Evolutionary conservation across 352 stramenopile genomes (phyloP).

Genomic region (Globisporangium lucens): DNA sequence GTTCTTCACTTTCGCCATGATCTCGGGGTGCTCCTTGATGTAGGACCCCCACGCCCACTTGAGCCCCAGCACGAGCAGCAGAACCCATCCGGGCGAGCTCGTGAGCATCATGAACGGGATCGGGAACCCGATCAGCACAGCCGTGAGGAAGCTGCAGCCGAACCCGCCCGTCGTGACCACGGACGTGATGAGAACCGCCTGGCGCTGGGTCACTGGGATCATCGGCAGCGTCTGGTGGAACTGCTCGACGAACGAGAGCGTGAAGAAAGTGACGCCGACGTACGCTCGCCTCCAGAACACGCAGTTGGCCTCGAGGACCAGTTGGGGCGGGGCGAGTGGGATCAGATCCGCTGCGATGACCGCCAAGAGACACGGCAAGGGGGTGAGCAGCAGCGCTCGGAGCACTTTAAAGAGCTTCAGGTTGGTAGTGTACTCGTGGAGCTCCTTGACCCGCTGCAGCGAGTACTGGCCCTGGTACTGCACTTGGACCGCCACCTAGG

Average conservation of each 20-base stretch:
- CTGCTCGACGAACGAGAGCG: neutral
- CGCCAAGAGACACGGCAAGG: neutral
- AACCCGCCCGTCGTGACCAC: neutral
- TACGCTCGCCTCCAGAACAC: neutral
- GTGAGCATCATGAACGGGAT: conserved; percentile 1
- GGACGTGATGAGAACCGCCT: neutral
- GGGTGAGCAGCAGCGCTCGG: neutral
- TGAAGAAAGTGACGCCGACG: neutral
- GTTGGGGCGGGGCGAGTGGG: neutral
- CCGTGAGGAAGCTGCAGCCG: neutral
- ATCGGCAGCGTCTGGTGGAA: neutral
- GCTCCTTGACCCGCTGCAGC: neutral
- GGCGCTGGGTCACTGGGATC: neutral
- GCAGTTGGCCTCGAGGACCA: neutral
- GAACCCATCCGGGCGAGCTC: neutral
- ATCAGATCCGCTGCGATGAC: neutral
- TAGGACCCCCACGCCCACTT: neutral
- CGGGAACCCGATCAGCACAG: neutral
- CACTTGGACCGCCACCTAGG: neutral
- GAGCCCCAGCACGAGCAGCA: neutral
- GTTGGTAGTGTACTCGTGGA: neutral
- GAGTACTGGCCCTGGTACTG: neutral
- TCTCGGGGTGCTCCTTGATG: neutral
- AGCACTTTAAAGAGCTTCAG: neutral
- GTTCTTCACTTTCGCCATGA: neutral